Base-by-base conservation (phyloP, 176 grass and related monocot genomes). In the Saccharum spontaneum region DNA sequence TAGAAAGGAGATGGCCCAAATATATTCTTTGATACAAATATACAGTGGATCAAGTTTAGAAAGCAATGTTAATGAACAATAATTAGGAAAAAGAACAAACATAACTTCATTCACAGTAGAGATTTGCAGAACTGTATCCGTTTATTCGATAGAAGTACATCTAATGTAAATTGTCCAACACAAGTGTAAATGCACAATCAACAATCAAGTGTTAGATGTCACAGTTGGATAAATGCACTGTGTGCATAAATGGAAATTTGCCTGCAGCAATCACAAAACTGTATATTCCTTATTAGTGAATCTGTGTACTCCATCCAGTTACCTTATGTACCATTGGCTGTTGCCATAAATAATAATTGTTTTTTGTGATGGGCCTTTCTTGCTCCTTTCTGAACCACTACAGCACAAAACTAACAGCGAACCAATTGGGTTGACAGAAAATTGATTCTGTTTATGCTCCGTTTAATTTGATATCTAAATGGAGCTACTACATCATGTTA, bases 31-130 rank as follows among this genome's bases (percentile, higher is more conserved):
- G 24, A 48, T 54, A 75, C 80, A 89, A 82, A 52, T 52, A 76
- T n/a, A 17, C 73, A 88, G 69, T 39, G 16, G 86, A 79, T 77
- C 22, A 67, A 73, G 28, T 72, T 12, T 31, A 88, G 59, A 88
- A 74, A 83, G 45, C 7, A 86, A 45, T 48, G 4, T 10, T 79
- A 41, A 36, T 10, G 65, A 59, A 48, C 44, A 33, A 64, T 12
- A 86, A 83, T 11, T 3, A 7, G 30, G 54, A 61, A 75, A 59
- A 17, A n/a, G 3, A 63, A 17, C 30, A 88, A 52, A 67, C 11
- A 79, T 71, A 76, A 33, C 24, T 13, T 6, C 17, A 36, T 38
- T 14, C 6, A 78, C 39, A 50, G 16, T 75, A 73, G 45, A 9
- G 82, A 28, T 33, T 86, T 50, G 49, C 4, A 69, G 31, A 75